phyloP scores from a whole-genome alignment of 352 stramenopile genomes.

The Pythium scleroteichum region DNA sequence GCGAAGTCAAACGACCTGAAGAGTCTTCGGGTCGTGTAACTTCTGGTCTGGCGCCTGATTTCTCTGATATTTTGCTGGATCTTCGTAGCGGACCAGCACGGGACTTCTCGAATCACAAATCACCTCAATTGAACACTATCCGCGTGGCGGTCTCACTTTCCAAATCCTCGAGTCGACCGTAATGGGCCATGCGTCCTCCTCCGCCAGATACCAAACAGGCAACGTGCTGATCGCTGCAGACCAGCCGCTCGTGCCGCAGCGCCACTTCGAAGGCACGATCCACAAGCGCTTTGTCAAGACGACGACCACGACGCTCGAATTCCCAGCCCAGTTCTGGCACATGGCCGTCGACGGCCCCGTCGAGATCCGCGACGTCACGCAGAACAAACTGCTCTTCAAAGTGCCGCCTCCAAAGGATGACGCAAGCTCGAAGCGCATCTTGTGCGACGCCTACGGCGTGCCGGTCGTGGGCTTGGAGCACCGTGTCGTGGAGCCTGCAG shows the following conservation, averaged over 20 bases:
- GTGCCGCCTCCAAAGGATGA: neutral
- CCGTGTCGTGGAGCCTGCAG: neutral
- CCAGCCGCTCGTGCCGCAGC: slow-evolving; percentile 1
- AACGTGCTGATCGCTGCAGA: too few relatives aligned
- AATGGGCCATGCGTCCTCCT: too few relatives aligned
- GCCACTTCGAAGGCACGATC: slow-evolving; percentile 1
- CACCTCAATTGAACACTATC: too few relatives aligned
- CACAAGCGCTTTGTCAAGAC: neutral
- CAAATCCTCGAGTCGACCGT: too few relatives aligned
- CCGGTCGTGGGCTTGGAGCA: neutral
- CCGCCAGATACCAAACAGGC: too few relatives aligned
- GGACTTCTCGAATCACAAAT: too few relatives aligned
- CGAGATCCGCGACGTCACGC: neutral
- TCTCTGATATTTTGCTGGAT: too few relatives aligned
- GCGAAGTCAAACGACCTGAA: too few relatives aligned
- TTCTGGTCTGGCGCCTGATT: too few relatives aligned
- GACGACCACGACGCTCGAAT: neutral
- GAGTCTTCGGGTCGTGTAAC: too few relatives aligned
- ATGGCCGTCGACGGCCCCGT: neutral
- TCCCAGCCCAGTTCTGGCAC: neutral
- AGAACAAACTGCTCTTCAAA: slow-evolving; percentile 2
- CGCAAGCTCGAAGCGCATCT: neutral
- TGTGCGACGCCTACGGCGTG: slow-evolving; percentile 1
- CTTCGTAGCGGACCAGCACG: too few relatives aligned
- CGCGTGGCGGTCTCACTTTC: too few relatives aligned